Evolutionary conservation across 2,329 filamentous ascomycete genomes (phyloP).

Genomic region (Aspergillus uvarum): DNA sequence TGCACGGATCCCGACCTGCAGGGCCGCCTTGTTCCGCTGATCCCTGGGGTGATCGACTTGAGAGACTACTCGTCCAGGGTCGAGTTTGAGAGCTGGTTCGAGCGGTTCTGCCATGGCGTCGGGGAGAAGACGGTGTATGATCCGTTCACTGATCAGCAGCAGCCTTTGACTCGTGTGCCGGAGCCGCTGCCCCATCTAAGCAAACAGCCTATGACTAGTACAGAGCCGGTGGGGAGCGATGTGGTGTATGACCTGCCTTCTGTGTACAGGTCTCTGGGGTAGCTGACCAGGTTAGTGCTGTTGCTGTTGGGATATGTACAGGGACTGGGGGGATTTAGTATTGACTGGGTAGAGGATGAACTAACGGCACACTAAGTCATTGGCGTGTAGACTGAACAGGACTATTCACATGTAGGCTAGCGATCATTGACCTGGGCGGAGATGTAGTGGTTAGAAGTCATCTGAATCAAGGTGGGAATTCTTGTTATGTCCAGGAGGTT

Average conservation of each 20-base stretch:
- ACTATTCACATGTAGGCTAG: too few species aligned
- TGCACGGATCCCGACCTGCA: slow-evolving; percentile 14
- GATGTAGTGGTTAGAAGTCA: too few species aligned
- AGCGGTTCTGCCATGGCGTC: slow-evolving; percentile 3
- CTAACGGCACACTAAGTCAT: too few species aligned
- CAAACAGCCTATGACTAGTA: not conserved
- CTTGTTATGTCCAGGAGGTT: too few species aligned
- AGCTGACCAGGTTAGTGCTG: too few species aligned
- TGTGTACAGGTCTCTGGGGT: too few species aligned
- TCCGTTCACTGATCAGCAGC: slow-evolving; percentile 9
- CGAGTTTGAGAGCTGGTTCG: slow-evolving; percentile 15
- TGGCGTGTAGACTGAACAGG: too few species aligned
- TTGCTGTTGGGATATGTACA: too few species aligned
- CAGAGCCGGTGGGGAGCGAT: not conserved
- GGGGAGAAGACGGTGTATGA: slow-evolving; percentile 4
- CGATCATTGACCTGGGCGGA: too few species aligned
- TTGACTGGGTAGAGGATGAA: too few species aligned
- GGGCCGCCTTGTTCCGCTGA: slow-evolving; percentile 16
- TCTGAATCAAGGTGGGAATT: too few species aligned
- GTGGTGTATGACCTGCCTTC: not conserved
- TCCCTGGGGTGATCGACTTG: slow-evolving; percentile 13
- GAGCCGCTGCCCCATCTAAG: not conserved
- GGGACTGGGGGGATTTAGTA: too few species aligned
- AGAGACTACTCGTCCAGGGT: slow-evolving; percentile 5
- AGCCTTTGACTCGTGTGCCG: not conserved